Base-by-base conservation (phyloP, 2,329 filamentous ascomycete genomes). In the Graphilbum sp. region DNA sequence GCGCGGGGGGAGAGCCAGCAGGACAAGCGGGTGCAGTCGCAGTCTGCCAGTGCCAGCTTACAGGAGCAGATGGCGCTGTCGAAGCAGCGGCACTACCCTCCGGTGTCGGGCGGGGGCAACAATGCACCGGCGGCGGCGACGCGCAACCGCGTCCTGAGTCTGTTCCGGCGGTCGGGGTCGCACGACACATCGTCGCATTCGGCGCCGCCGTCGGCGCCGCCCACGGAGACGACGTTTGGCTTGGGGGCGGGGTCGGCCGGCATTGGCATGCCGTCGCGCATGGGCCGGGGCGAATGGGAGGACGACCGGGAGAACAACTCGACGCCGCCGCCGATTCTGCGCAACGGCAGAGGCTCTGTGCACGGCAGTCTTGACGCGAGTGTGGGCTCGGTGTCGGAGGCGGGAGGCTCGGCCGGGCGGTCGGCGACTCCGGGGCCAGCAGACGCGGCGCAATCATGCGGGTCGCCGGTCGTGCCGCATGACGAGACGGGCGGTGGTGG, bases 281-380 rank as follows among this genome's bases (percentile, higher is more conserved):
- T 52, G 7, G 55, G 52, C 37, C 53, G 60, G 15, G 52, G 46
- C 13, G 52, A 55, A 3, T 41, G 52, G 0, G 63, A 66, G 4
- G 64, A 67, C 10, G 41, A 43, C 2, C 21, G 12, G 0, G 24
- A 59, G 4, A 51, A 56, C 2, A 63, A 69, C 23, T 64, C 67
- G 0, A 74, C 69, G 8, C 69, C 69, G 3, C 69, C 69, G 5
- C 69, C 69, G 2, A 74, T 74, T 36, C 52, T 64, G 56, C 59
- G 68, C 15, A 66, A 63, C 36, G 54, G 46, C 1, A 39, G 48
- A 42, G 42, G 29, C 23, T 25, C 31, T 12, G 34, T 23, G 16
- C 32, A 37, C 5, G 41, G 44, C 20, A 51, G 36, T 37, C 43
- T 46, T 2, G 43, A 45, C 6, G 8, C 32, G 1, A 18, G 21